Base-by-base conservation (phyloP, 1,139 yeast species). In the Sugiyamaella grinbergsii region DNA sequence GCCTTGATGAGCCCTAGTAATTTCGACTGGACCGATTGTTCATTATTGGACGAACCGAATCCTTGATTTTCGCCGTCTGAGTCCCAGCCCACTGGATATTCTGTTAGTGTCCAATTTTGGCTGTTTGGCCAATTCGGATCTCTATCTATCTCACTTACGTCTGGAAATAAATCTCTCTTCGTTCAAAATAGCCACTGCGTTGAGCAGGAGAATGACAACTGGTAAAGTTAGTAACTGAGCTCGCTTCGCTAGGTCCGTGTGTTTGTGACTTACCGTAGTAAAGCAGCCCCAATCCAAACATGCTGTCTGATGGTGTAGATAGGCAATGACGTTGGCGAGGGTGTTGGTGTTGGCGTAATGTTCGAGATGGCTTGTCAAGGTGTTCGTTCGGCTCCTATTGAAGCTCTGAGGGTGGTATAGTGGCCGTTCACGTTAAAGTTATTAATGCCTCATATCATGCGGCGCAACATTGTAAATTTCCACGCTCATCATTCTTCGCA, bases 161-260 rank as follows among this genome's bases (percentile, higher is more conserved):
- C 95, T 72, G 58, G 84, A 83, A 51, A 88, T 73, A 64, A 88
- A 88, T 54, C 96, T 73, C 65, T 88, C 95, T 62, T 88, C 95
- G 61, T 86, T 84, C 44, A 88, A 74, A 39, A 88, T 85, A 0
- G 95, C 95, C 24, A 87, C 78, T 0, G 93, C 81, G 66, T 88
- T 88, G 49, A 86, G 78, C 53, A 85, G 70, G 53, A 88, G 74
- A 33, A 87, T 74, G 49, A 81, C 85, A 65, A 62, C 67, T 54
- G 38, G 28, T 41, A 59, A 11, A 26, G 23, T 13, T 22, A 16
- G n/a, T 15, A 23, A 33, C 6, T 37, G 15, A 31, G 28, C 38
- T 41, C 18, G 26, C 15, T 3, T 8, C 6, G 18, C 11, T 4
- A 15, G 16, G 44, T 22, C 24, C 41, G 28, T 33, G 23, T 13